Percentiles rank a stretch among this genome's conserved stretches.
These are phyloP conservation scores for Aspergillus sp. DNA, from an alignment of 2,329 filamentous ascomycete species.

Conservation along the genomic window DNA sequence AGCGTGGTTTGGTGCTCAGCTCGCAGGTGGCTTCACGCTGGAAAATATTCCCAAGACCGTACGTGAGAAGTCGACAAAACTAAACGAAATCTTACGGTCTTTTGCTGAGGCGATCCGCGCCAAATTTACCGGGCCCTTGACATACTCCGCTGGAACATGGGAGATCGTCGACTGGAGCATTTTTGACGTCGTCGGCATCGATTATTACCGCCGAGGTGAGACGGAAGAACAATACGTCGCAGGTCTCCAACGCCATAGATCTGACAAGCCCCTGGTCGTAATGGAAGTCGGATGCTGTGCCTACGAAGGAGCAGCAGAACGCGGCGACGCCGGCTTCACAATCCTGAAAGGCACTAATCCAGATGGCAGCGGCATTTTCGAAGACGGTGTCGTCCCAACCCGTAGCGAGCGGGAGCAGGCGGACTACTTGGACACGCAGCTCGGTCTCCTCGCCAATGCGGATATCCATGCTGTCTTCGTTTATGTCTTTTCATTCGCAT, in stretches of 20 bases:
- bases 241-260: conserved; percentile 3
- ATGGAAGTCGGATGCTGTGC: conserved; percentile 12
- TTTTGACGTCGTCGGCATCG: conserved; percentile 11
- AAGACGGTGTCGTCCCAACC: conserved; percentile 7
- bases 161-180: conserved; percentile 12
- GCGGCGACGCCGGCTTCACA: conserved; percentile 9
- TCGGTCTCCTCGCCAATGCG: conserved; percentile 6
- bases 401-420: conserved; percentile 10
- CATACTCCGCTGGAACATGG: conserved; percentile 11
- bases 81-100: conserved; percentile 6
- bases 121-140: conserved; percentile 2
- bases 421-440: conserved; percentile 7
- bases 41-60: conserved; percentile 2
- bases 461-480: conserved; percentile 7
- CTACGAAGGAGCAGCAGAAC: conserved; percentile 8
- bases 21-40: conserved; percentile 1
- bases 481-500: conserved; percentile 10
- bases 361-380: conserved; percentile 10
- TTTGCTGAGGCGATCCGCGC: conserved; percentile 3
- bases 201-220: conserved; percentile 10
- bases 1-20: conserved; percentile 6
- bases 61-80: conserved; percentile 5
- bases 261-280: conserved; percentile 8
- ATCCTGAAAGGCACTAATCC: conserved; percentile 9
- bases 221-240: conserved; percentile 6